Conservation (phyloP, 192 early-diverging fungal genomes). For the Nowakowskiella sp. region DNA sequence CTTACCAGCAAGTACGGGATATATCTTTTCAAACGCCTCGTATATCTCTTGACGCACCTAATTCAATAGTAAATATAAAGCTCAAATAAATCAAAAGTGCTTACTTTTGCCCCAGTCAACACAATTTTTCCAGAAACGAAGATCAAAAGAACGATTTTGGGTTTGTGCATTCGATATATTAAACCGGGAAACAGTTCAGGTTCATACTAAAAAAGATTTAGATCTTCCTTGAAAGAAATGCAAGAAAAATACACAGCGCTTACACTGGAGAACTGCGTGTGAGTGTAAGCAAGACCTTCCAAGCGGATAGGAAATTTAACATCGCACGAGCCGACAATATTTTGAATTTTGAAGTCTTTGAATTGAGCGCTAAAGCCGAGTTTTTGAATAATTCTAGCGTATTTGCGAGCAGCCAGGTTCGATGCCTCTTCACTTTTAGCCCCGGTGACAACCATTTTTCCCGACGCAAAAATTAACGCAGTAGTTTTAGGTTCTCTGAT, state of each 20-base stretch:
- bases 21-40: slow-evolving; percentile 95
- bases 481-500: slow-evolving; percentile 99
- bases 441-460: slow-evolving; percentile 99
- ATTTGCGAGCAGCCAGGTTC: slow-evolving; percentile 94
- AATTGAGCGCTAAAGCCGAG: slow-evolving; percentile 97
- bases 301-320: slow-evolving; percentile 99
- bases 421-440: slow-evolving; percentile 98
- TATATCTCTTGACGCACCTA: slow-evolving; percentile 89
- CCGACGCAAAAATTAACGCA: slow-evolving; percentile 96
- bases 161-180: slow-evolving; percentile 98
- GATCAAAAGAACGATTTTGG: slow-evolving; percentile 96
- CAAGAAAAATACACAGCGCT: slow-evolving; percentile 17
- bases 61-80: slow-evolving; percentile 6
- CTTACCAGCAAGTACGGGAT: slow-evolving; percentile 72
- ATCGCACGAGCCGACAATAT: slow-evolving; percentile 98
- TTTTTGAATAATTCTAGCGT: slow-evolving; percentile 98
- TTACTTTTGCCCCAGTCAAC: slow-evolving; percentile 92
- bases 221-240: not conserved
- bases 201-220: slow-evolving; percentile 64
- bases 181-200: slow-evolving; percentile 98
- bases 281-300: slow-evolving; percentile 90
- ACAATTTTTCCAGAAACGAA: slow-evolving; percentile 99
- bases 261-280: slow-evolving; percentile 85
- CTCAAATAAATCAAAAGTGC: not conserved
- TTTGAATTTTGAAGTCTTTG: slow-evolving; percentile 98